These are phyloP conservation scores for Discostella stelligeroides DNA, from an alignment of 108 stramenopile species.

Conservation along the genomic window DNA sequence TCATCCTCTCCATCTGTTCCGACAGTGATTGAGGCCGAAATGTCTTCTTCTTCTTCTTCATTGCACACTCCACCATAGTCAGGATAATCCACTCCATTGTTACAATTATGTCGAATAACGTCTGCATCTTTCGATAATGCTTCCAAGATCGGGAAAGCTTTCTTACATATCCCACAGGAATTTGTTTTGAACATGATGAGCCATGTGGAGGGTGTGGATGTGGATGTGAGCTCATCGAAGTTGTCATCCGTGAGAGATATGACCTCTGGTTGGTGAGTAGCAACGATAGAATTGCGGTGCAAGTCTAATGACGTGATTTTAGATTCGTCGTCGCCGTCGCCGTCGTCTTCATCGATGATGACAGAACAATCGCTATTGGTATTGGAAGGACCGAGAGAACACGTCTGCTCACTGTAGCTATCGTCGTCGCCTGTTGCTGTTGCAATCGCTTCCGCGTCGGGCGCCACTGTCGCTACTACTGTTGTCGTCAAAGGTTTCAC, in stretches of 20 bases:
- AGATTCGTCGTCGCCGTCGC: not conserved
- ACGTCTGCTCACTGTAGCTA: constrained; percentile 8
- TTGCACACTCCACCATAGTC: not conserved
- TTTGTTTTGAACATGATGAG: constrained; percentile 51
- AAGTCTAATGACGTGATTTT: not conserved
- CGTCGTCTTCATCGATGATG: not conserved
- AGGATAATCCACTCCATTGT: not conserved
- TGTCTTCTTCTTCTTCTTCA: not conserved
- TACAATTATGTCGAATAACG: constrained; percentile 16
- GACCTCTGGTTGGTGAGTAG: constrained; percentile 17
- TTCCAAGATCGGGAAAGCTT: constrained; percentile 33
- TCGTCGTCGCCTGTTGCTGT: constrained; percentile 11
- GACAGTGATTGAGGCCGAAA: no score
- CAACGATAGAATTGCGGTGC: not conserved
- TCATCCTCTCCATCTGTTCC: constrained; percentile 6
- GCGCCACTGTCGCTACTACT: not conserved
- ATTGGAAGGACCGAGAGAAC: constrained; percentile 20
- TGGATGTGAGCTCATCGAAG: constrained; percentile 37
- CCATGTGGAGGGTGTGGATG: constrained; percentile 43
- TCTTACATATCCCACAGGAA: constrained; percentile 44
- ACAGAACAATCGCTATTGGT: constrained; percentile 4
- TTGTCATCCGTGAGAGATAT: constrained; percentile 39
- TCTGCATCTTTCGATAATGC: constrained; percentile 19
- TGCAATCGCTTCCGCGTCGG: not conserved
- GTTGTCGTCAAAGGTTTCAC: not conserved